phyloP scores from a whole-genome alignment of 805 yeast species.

The Barnettozyma botsteinii region DNA sequence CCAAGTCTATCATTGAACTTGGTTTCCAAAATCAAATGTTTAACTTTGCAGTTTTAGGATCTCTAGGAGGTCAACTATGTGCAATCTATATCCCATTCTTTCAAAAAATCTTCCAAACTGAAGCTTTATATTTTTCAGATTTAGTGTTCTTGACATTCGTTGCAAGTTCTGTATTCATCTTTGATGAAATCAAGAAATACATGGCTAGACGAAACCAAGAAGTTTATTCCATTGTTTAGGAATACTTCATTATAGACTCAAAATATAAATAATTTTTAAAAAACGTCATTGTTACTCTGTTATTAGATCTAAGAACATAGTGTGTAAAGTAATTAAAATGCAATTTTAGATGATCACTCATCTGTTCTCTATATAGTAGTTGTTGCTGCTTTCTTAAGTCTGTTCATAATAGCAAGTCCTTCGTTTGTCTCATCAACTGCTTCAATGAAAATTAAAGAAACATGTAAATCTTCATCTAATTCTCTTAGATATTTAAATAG shows the following conservation, averaged over 20 bases:
- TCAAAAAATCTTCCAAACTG: conserved; percentile 92
- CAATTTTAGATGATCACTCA: too few relatives aligned
- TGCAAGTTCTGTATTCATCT: conserved; percentile 78
- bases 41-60: conserved; percentile 85
- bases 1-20: conserved; percentile 75
- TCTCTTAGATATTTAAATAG: conserved; percentile 69
- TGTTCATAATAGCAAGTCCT: conserved; percentile 93
- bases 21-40: conserved; percentile 86
- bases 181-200: conserved; percentile 76
- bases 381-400: conserved; percentile 79
- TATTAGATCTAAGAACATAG: too few relatives aligned
- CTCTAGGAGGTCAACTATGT: conserved; percentile 83
- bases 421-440: conserved; percentile 71
- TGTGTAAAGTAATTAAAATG: neutral
- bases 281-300: neutral
- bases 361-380: conserved; percentile 27
- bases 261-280: neutral
- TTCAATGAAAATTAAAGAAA: conserved; percentile 75
- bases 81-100: conserved; percentile 92
- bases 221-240: conserved; percentile 22
- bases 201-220: conserved; percentile 15
- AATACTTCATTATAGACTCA: conserved; percentile 7
- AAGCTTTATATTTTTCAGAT: conserved; percentile 72
- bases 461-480: conserved; percentile 57
- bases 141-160: conserved; percentile 53